Percentiles rank a stretch among this genome's conserved stretches.
These are phyloP conservation scores for Cercospora sp. DNA, from an alignment of 2,329 filamentous ascomycete genomes.

Conservation along the genomic window DNA sequence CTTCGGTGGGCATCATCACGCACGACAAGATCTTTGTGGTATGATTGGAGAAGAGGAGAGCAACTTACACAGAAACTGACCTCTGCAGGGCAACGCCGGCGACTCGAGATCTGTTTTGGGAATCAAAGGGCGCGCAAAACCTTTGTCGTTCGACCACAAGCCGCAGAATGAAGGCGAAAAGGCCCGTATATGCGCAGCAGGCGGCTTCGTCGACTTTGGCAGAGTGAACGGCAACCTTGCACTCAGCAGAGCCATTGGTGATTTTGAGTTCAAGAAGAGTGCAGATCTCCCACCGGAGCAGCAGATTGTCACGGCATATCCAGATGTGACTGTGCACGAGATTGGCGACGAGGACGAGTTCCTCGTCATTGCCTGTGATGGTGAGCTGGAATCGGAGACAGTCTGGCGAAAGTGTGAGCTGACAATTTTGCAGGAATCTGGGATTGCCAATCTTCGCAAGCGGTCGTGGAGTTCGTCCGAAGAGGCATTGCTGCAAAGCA, in stretches of 20 bases:
- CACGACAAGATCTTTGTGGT: constrained; percentile 94
- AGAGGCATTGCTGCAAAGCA: constrained; percentile 96
- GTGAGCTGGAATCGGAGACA: constrained; percentile 52
- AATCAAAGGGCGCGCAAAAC: constrained; percentile 95
- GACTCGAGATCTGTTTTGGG: constrained; percentile 94
- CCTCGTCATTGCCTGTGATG: constrained; percentile 86
- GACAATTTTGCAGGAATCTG: constrained; percentile 73
- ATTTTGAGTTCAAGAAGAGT: constrained; percentile 99
- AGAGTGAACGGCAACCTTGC: constrained; percentile 98
- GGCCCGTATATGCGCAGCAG: constrained; percentile 89
- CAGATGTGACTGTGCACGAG: constrained; percentile 89
- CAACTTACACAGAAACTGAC: constrained; percentile 22
- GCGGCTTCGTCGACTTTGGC: constrained; percentile 97
- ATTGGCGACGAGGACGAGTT: constrained; percentile 94
- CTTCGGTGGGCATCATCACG: constrained; percentile 85
- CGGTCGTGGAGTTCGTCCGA: constrained; percentile 93
- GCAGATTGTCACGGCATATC: constrained; percentile 96
- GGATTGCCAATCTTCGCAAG: constrained; percentile 98
- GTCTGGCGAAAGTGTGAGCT: constrained; percentile 10
- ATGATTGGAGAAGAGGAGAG: constrained; percentile 48
- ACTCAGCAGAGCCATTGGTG: constrained; percentile 92
- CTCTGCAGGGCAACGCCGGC: constrained; percentile 81
- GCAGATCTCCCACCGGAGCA: constrained; percentile 95
- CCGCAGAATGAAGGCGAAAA: constrained; percentile 98
- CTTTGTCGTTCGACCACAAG: constrained; percentile 98